Percentiles rank a stretch among this genome's conserved stretches.
These are phyloP conservation scores for Phyllostachys edulis DNA, from an alignment of 176 grass and related monocot species.

Conservation along the genomic window DNA sequence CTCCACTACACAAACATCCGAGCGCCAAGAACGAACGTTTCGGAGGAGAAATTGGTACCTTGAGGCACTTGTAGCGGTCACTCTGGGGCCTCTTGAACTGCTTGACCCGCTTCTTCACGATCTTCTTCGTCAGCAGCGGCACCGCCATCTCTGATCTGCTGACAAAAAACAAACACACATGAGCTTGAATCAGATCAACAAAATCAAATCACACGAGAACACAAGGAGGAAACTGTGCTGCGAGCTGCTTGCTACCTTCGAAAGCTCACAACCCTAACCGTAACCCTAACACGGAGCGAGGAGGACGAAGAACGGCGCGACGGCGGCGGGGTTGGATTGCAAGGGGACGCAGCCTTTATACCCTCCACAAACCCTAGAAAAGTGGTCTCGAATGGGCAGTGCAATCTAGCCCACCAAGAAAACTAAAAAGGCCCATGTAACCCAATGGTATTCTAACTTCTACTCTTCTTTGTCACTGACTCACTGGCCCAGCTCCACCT, in stretches of 20 bases:
- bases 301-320: constrained; percentile 14
- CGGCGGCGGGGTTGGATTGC: neutral
- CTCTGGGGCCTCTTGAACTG: constrained; percentile 71
- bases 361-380: constrained; percentile 26
- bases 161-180: neutral
- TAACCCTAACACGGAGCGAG: neutral
- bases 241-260: neutral
- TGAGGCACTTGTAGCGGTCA: constrained; percentile 77
- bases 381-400: neutral
- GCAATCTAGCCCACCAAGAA: neutral
- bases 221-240: neutral
- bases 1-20: neutral
- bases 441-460: neutral
- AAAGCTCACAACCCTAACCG: neutral
- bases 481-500: neutral
- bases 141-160: constrained; percentile 71
- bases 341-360: neutral
- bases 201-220: neutral
- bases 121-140: constrained; percentile 62
- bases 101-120: constrained; percentile 81
- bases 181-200: neutral
- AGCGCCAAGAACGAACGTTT: neutral
- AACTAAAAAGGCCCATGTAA: neutral
- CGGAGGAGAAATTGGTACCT: constrained; percentile 22
- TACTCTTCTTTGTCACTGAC: neutral